Percentiles rank a stretch among this genome's conserved stretches.
phyloP scores from a whole-genome alignment of 352 stramenopile genomes.

The Proteromonas lacertae region DNA sequence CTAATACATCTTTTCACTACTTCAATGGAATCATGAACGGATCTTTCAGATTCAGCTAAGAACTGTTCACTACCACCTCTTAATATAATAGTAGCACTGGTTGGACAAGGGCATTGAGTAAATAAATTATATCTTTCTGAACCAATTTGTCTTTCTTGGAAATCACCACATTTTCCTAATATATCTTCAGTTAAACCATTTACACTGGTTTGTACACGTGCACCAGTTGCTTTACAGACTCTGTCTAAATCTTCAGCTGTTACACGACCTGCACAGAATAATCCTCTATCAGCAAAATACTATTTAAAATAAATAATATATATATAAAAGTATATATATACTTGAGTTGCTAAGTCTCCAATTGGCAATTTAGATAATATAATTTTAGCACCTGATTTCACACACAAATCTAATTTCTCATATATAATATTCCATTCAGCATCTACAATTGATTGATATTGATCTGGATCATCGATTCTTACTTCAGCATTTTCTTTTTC shows the following conservation, averaged over 20 bases:
- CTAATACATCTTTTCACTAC: conserved; percentile 75
- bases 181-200: conserved; percentile 39
- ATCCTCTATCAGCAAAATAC: conserved; percentile 86
- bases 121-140: conserved; percentile 95
- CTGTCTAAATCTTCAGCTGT: conserved; percentile 75
- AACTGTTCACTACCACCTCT: conserved; percentile 86
- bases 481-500: conserved; percentile 97
- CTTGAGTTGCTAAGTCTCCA: conserved; percentile 83
- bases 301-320: no score
- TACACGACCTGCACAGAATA: conserved; percentile 88
- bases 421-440: conserved; percentile 99
- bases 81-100: conserved; percentile 82
- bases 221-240: conserved; percentile 70
- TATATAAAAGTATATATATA: no score
- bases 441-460: conserved; percentile 97
- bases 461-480: conserved; percentile 67
- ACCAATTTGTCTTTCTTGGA: conserved; percentile 73
- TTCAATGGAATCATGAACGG: conserved; percentile 89
- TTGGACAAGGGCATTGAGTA: conserved; percentile 59
- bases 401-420: conserved; percentile 67
- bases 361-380: conserved; percentile 79
- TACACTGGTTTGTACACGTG: conserved; percentile 54
- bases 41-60: conserved; percentile 84
- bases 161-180: conserved; percentile 64
- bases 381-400: conserved; percentile 41